phyloP scores from a whole-genome alignment of 768 basidiomycete species.

The Stropharia rugosoannulata region DNA sequence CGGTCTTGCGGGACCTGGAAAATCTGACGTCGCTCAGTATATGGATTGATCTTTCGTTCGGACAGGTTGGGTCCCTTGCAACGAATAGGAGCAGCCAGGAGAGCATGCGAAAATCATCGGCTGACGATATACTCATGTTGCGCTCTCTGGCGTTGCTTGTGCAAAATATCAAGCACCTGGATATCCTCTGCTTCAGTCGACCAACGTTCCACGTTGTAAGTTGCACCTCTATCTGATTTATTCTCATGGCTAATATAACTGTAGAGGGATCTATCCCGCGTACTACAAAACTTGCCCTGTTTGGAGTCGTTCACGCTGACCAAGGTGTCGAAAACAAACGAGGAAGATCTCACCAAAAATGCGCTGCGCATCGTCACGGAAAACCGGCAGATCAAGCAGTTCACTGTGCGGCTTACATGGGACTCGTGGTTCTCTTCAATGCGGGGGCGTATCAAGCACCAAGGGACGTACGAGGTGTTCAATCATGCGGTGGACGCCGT shows the following conservation, averaged over 20 bases:
- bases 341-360: conserved; percentile 31
- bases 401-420: conserved; percentile 30
- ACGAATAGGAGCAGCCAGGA: conserved; percentile 15
- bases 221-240: conserved; percentile 5
- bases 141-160: conserved; percentile 26
- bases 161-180: conserved; percentile 29
- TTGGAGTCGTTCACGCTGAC: conserved; percentile 33
- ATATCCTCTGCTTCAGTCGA: conserved; percentile 34
- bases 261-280: conserved; percentile 32
- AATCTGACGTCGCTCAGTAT: conserved; percentile 28
- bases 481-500: neutral
- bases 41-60: conserved; percentile 37
- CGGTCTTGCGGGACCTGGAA: conserved; percentile 26
- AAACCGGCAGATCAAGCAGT: conserved; percentile 29
- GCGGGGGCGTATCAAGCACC: conserved; percentile 28
- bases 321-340: conserved; percentile 33
- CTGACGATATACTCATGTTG: conserved; percentile 30
- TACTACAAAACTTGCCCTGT: conserved; percentile 24
- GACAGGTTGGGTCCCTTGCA: conserved; percentile 8
- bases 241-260: neutral
- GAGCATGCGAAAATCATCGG: conserved; percentile 14
- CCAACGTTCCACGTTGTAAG: conserved; percentile 35
- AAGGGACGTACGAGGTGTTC: conserved; percentile 31
- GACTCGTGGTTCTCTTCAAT: conserved; percentile 36
- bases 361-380: conserved; percentile 29